Conservation (phyloP, 257 asterid species). For the Nicotiana otophora region DNA sequence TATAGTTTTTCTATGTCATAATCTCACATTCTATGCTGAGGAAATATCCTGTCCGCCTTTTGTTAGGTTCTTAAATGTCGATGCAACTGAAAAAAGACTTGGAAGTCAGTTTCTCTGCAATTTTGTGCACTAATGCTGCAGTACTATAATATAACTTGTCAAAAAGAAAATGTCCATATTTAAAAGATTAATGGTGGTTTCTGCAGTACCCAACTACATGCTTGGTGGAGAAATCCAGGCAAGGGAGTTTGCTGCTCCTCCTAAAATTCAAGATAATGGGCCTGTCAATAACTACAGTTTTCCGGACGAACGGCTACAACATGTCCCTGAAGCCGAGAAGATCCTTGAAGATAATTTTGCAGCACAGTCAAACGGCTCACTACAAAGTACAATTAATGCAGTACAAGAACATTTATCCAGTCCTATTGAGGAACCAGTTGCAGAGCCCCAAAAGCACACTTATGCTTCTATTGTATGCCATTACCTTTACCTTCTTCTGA, state of each 20-base stretch:
- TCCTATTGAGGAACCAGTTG: constrained; percentile 57
- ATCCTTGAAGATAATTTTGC: constrained; percentile 55
- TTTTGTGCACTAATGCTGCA: neutral
- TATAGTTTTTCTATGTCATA: no score
- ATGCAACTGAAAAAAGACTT: neutral
- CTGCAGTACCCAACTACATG: constrained; percentile 61
- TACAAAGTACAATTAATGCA: constrained; percentile 53
- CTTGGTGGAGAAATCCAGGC: constrained; percentile 60
- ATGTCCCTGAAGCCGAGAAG: constrained; percentile 51
- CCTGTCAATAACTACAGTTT: constrained; percentile 43
- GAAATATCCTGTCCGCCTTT: no score
- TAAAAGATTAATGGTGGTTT: neutral
- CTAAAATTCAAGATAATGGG: constrained; percentile 48
- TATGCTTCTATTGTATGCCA: constrained; percentile 93
- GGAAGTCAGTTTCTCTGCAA: neutral
- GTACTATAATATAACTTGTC: neutral
- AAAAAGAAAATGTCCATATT: neutral
- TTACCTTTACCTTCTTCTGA: constrained; percentile 12
- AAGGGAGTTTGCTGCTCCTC: constrained; percentile 43
- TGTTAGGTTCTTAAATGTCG: neutral
- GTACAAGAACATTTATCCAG: constrained; percentile 53
- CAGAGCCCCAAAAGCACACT: constrained; percentile 83
- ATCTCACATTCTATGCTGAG: no score
- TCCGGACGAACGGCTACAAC: constrained; percentile 55
- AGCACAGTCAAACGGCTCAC: constrained; percentile 64